Base-by-base conservation (phyloP, 768 basidiomycete genomes). In the Boletus subparvulus region DNA sequence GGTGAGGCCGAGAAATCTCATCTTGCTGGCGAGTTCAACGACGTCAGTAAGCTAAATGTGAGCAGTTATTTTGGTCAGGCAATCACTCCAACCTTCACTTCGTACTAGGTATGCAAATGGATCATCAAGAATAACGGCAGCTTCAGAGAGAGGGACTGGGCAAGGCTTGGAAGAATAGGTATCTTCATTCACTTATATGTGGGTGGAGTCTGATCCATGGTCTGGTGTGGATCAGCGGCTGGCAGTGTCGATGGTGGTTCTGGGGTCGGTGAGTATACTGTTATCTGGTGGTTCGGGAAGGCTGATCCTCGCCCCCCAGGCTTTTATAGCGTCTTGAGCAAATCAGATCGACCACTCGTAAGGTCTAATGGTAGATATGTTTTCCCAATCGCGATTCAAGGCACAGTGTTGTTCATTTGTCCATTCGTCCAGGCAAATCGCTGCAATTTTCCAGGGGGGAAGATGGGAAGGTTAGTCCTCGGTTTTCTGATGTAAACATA, bases 271-370 rank as follows among this genome's bases (percentile, higher is more conserved):
- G 32, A 46, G 57, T 28, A 14, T 21, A 0, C 33, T 52, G n/a
- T 47, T 37, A 1, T 24, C 9, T 8, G 2, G 16, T 45, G 19
- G 17, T 30, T 52, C 36, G 14, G 36, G 21, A 41, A 32, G 21
- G 3, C 21, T 40, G 36, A 64, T 32, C 3, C 9, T 7, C 19
- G 2, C 6, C 2, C 14, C 3, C 10, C 21, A 63, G 62, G 62
- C 8, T 63, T 63, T 51, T 63, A 63, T 47, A 56, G 62, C 8
- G 62, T 56, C 10, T 36, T 63, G 28, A 63, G 62, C 16, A 64
- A 55, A 48, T 52, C 62, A 19, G 51, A 63, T 41, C 39, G 21
- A 39, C 62, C 62, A 16, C 32, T 61, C 5, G 58, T 63, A 11
- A 54, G 0, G n/a, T 63, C 62, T 6, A 14, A 39, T 16, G 58